Evolutionary conservation across 1,284 basidiomycete species (phyloP).

Genomic region (Papiliotrema flavescens): DNA sequence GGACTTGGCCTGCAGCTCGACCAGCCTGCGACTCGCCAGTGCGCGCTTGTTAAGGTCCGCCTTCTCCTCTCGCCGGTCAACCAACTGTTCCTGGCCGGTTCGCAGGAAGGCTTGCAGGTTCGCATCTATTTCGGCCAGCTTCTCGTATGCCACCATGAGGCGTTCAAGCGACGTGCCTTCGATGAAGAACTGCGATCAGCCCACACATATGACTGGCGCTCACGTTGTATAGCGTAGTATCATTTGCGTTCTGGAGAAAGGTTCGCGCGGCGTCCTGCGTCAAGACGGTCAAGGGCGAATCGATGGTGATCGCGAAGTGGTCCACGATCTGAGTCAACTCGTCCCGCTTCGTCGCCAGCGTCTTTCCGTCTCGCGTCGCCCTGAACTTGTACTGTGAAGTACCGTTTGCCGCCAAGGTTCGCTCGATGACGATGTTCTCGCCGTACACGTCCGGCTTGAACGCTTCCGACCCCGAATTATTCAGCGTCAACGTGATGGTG

Average conservation of each 20-base stretch:
- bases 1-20: slow-evolving; percentile 41
- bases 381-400: slow-evolving; percentile 79
- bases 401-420: slow-evolving; percentile 73
- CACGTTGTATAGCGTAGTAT: slow-evolving; percentile 87
- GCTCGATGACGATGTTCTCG: slow-evolving; percentile 77
- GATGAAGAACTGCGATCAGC: slow-evolving; percentile 74
- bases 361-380: slow-evolving; percentile 59
- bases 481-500: slow-evolving; percentile 73
- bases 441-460: slow-evolving; percentile 80
- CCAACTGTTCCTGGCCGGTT: slow-evolving; percentile 17
- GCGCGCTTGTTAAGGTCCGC: slow-evolving; percentile 12
- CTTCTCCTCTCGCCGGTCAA: slow-evolving; percentile 12
- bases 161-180: slow-evolving; percentile 88
- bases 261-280: slow-evolving; percentile 82
- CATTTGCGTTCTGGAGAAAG: slow-evolving; percentile 79
- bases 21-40: slow-evolving; percentile 12
- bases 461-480: slow-evolving; percentile 86
- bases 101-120: slow-evolving; percentile 21
- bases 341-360: slow-evolving; percentile 74
- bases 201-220: slow-evolving; percentile 17
- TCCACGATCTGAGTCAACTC: slow-evolving; percentile 84
- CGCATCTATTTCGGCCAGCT: slow-evolving; percentile 54
- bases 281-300: slow-evolving; percentile 92
- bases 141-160: slow-evolving; percentile 79
- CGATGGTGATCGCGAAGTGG: slow-evolving; percentile 88